phyloP scores from a whole-genome alignment of 2,329 filamentous ascomycete genomes.

The Sporothrix inflata region DNA sequence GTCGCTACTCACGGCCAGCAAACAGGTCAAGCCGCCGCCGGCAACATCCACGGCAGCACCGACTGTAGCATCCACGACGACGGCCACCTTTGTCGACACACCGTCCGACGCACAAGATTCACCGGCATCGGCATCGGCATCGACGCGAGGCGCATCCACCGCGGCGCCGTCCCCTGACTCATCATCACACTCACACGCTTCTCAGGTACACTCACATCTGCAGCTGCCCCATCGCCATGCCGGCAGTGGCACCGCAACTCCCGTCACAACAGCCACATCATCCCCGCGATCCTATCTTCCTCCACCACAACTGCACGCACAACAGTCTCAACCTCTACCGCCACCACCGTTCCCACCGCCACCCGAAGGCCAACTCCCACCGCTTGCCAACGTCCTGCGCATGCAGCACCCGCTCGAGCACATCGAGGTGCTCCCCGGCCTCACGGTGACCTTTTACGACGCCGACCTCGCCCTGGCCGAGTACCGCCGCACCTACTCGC shows the following conservation, averaged over 20 bases:
- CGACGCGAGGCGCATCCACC: neutral
- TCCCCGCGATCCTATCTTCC: neutral
- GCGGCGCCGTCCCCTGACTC: constrained; percentile 14
- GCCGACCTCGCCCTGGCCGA: constrained; percentile 41
- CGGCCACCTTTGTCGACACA: neutral
- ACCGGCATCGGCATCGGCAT: neutral
- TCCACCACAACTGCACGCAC: neutral
- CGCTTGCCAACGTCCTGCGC: neutral
- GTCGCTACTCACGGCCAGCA: constrained; percentile 43
- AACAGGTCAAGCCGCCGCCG: constrained; percentile 34
- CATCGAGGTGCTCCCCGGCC: constrained; percentile 44
- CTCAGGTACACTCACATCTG: neutral
- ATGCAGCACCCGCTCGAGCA: constrained; percentile 22
- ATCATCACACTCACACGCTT: neutral
- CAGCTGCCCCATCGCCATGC: constrained; percentile 4
- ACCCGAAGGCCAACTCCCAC: neutral
- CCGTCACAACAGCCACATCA: neutral
- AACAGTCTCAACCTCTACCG: neutral
- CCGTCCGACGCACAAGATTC: neutral
- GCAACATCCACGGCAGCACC: neutral
- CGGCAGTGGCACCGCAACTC: neutral
- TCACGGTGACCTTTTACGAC: constrained; percentile 42
- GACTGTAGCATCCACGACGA: neutral
- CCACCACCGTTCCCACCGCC: neutral
- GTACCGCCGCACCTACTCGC: constrained; percentile 43